Percentiles rank a stretch among this genome's conserved stretches.
Conservation (phyloP, 345 rosid genomes). For the Camelina laxa region DNA sequence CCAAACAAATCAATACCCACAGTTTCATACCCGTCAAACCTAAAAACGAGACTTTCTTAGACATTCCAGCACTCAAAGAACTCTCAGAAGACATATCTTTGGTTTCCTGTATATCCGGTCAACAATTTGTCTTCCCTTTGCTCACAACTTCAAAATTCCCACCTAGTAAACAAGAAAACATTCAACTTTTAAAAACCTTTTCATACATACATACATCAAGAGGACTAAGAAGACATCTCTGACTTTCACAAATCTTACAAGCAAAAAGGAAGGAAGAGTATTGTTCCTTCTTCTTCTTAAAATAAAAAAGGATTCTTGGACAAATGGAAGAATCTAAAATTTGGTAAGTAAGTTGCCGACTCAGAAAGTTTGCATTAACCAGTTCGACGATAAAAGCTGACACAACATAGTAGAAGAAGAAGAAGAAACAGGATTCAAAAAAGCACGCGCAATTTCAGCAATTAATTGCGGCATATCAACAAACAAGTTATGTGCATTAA, state of each 20-base stretch:
- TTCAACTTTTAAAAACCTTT: neutral
- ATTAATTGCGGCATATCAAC: slow-evolving; percentile 43
- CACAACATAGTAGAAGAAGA: slow-evolving; percentile 5
- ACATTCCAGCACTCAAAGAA: slow-evolving; percentile 66
- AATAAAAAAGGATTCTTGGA: slow-evolving; percentile 20
- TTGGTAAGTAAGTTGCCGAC: slow-evolving; percentile 31
- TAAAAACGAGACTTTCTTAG: slow-evolving; percentile 72
- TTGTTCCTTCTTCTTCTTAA: neutral
- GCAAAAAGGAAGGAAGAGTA: neutral
- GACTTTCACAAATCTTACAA: slow-evolving; percentile 44
- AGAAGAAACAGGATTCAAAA: slow-evolving; percentile 8
- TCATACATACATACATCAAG: slow-evolving; percentile 49
- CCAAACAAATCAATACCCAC: slow-evolving; percentile 86
- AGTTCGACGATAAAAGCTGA: slow-evolving; percentile 13
- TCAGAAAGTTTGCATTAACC: slow-evolving; percentile 22
- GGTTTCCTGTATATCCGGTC: neutral
- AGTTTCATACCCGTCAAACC: slow-evolving; percentile 85
- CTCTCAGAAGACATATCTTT: slow-evolving; percentile 69
- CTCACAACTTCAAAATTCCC: slow-evolving; percentile 35
- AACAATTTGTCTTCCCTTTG: slow-evolving; percentile 29
- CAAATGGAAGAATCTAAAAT: slow-evolving; percentile 39
- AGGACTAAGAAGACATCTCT: slow-evolving; percentile 20
- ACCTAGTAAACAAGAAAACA: slow-evolving; percentile 25
- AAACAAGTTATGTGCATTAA: slow-evolving; percentile 37
- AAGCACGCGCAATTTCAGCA: slow-evolving; percentile 35